phyloP scores from a whole-genome alignment of 257 asterid species.

The Solanum infundibuliforme region DNA sequence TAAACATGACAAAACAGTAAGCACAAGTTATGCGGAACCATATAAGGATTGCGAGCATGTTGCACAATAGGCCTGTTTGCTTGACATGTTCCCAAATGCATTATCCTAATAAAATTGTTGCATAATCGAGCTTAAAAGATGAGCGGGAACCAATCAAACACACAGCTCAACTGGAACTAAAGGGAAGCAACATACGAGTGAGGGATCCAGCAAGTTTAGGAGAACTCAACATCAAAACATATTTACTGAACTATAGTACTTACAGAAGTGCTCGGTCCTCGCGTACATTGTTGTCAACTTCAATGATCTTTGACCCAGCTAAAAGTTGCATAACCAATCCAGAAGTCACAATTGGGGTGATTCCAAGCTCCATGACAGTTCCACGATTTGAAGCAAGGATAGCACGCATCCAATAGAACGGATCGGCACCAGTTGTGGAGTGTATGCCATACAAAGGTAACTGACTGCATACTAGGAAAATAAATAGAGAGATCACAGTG shows the following conservation, averaged over 20 bases:
- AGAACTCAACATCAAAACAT: not conserved
- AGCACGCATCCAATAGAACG: conserved; percentile 90
- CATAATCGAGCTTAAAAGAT: not conserved
- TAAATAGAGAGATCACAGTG: conserved; percentile 70
- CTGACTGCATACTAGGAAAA: conserved; percentile 81
- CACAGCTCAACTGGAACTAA: not conserved
- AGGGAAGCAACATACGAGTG: not conserved
- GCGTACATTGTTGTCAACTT: conserved; percentile 76
- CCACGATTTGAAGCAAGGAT: conserved; percentile 88
- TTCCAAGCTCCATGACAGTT: conserved; percentile 86
- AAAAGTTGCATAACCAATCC: conserved; percentile 80
- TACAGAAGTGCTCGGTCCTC: conserved; percentile 83
- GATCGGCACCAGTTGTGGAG: conserved; percentile 88
- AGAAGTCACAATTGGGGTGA: conserved; percentile 80
- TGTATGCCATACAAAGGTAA: conserved; percentile 80
- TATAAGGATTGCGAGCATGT: not conserved
- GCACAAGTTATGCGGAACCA: not conserved
- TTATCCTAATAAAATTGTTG: not conserved
- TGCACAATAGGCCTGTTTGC: not conserved
- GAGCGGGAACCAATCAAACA: not conserved
- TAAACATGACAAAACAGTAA: not conserved
- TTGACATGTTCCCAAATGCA: not conserved
- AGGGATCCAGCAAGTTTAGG: not conserved
- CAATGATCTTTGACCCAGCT: conserved; percentile 77
- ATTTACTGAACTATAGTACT: conserved; percentile 12